Conservation (phyloP, 2,329 filamentous ascomycete species). For the Nannizziopsis barbatae region DNA sequence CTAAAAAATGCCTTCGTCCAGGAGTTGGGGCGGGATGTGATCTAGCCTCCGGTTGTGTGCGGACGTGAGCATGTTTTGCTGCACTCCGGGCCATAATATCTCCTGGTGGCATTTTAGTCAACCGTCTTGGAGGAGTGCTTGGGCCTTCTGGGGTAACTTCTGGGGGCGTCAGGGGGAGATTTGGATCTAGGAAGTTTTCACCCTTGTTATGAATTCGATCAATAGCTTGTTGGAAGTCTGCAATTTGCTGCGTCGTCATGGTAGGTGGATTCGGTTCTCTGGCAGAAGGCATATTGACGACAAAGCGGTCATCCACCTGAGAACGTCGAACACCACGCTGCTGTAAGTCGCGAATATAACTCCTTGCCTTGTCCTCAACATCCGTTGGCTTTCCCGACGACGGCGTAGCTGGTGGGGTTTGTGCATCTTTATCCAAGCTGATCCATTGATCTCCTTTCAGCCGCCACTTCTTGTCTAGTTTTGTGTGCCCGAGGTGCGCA, state of each 20-base stretch:
- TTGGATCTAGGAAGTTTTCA: slow-evolving; percentile 24
- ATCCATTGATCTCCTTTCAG: slow-evolving; percentile 29
- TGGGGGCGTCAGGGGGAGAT: slow-evolving; percentile 25
- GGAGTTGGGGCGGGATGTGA: slow-evolving; percentile 18
- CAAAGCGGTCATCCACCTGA: slow-evolving; percentile 33
- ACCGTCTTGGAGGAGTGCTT: slow-evolving; percentile 21
- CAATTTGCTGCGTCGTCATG: slow-evolving; percentile 32
- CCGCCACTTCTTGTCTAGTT: slow-evolving; percentile 23
- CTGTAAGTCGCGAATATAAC: slow-evolving; percentile 20
- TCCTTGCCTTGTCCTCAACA: slow-evolving; percentile 11
- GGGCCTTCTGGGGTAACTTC: slow-evolving; percentile 23
- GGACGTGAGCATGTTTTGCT: neutral
- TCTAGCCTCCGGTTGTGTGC: slow-evolving; percentile 25
- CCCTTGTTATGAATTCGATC: slow-evolving; percentile 24
- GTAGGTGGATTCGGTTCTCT: slow-evolving; percentile 32
- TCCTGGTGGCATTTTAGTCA: slow-evolving; percentile 4
- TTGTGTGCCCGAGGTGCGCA: slow-evolving; percentile 10
- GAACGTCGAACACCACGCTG: slow-evolving; percentile 24
- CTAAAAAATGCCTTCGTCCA: slow-evolving; percentile 22
- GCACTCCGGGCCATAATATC: neutral
- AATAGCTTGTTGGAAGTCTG: slow-evolving; percentile 31
- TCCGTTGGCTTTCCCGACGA: slow-evolving; percentile 3
- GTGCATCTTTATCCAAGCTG: slow-evolving; percentile 22
- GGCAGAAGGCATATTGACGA: slow-evolving; percentile 35
- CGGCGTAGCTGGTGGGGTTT: slow-evolving; percentile 16